These are phyloP conservation scores for Penicillium chermesinum DNA, from an alignment of 495 filamentous ascomycete species.

Conservation along the genomic window DNA sequence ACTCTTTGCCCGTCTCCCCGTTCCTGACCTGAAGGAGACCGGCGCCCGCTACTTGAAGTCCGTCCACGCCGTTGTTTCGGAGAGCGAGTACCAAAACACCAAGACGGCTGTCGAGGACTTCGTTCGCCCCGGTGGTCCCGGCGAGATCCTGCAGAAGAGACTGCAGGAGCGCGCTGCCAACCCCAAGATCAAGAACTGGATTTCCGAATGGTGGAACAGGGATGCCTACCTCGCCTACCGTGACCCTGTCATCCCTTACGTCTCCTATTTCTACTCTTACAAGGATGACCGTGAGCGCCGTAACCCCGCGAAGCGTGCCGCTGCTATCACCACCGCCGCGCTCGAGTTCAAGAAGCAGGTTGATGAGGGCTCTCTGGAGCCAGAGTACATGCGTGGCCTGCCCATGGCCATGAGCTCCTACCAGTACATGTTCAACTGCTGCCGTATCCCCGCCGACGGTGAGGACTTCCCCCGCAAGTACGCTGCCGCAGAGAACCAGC, in stretches of 20 bases:
- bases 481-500: conserved; percentile 64
- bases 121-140: conserved; percentile 72
- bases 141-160: conserved; percentile 82
- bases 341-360: conserved; percentile 94
- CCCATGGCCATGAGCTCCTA: conserved; percentile 97
- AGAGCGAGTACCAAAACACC: conserved; percentile 67
- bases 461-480: conserved; percentile 84
- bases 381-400: conserved; percentile 94
- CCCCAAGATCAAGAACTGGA: conserved; percentile 86
- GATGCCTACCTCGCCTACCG: conserved; percentile 87
- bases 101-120: conserved; percentile 80
- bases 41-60: conserved; percentile 87
- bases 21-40: conserved; percentile 92
- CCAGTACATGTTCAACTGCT: conserved; percentile 98
- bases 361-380: conserved; percentile 77
- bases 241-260: conserved; percentile 95
- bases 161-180: conserved; percentile 76
- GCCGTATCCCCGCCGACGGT: conserved; percentile 76
- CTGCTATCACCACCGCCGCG: conserved; percentile 75
- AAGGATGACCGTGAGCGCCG: conserved; percentile 84
- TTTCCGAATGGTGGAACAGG: conserved; percentile 97
- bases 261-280: conserved; percentile 99
- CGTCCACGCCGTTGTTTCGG: conserved; percentile 73
- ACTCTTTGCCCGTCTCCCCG: conserved; percentile 89
- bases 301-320: conserved; percentile 87